Evolutionary conservation across 352 stramenopile genomes (phyloP).

Genomic region (Peronospora farinosa): DNA sequence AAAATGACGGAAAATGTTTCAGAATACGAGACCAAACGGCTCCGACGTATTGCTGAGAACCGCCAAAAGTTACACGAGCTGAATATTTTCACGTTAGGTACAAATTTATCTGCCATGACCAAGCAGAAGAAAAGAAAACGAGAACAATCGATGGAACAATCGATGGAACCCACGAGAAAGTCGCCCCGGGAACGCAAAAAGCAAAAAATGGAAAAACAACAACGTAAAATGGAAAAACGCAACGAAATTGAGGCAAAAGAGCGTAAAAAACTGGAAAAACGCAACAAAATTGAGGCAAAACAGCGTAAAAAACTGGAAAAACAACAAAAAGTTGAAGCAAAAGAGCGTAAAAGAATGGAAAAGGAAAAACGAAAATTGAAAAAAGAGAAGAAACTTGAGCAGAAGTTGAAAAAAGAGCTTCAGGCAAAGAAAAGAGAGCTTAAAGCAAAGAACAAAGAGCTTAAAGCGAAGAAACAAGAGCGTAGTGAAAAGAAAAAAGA

Average conservation of each 20-base stretch:
- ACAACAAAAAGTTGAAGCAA: constrained; percentile 1
- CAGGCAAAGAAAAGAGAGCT: background rate
- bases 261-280: constrained; percentile 4
- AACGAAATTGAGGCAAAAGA: constrained; percentile 3
- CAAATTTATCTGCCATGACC: background rate
- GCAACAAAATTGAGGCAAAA: background rate
- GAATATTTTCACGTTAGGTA: constrained; percentile 16
- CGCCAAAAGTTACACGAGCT: constrained; percentile 36
- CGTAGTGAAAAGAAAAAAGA: constrained; percentile 8
- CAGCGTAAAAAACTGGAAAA: constrained; percentile 1
- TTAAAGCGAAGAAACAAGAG: constrained; percentile 6
- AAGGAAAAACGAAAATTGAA: constrained; percentile 6
- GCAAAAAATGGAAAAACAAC: background rate
- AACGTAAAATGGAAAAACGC: constrained; percentile 1
- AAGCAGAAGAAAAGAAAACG: constrained; percentile 12
- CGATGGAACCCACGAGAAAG: constrained; percentile 10
- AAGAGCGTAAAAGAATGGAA: constrained; percentile 4
- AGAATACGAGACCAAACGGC: constrained; percentile 56
- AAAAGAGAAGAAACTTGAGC: constrained; percentile 8
- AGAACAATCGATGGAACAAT: constrained; percentile 3
- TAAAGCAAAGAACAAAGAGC: background rate
- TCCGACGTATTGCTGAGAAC: constrained; percentile 53
- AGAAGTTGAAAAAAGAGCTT: constrained; percentile 3
- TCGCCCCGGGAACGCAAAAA: constrained; percentile 12
- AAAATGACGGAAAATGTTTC: background rate